phyloP scores from a whole-genome alignment of 805 yeast genomes.

The Priceomyces medius region DNA sequence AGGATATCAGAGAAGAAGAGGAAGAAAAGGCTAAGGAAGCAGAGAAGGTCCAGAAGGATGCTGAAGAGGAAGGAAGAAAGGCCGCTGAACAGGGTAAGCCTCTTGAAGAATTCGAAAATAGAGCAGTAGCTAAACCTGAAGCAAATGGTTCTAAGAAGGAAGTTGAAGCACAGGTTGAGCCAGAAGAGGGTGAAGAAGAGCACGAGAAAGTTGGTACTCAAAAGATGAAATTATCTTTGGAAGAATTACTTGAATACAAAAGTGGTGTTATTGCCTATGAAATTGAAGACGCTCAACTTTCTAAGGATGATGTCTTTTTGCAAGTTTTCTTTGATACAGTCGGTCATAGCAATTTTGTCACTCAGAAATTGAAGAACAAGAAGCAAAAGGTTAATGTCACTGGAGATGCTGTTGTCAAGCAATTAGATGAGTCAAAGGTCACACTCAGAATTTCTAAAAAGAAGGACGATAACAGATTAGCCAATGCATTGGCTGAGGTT shows the following conservation, averaged over 20 bases:
- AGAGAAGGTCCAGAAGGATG: slow-evolving; percentile 31
- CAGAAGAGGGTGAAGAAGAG: slow-evolving; percentile 31
- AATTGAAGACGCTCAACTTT: slow-evolving; percentile 56
- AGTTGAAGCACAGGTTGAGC: slow-evolving; percentile 10
- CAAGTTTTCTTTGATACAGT: slow-evolving; percentile 77
- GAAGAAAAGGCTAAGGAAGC: slow-evolving; percentile 34
- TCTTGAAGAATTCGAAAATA: slow-evolving; percentile 17
- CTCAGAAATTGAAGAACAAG: slow-evolving; percentile 52
- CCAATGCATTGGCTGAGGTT: slow-evolving; percentile 59
- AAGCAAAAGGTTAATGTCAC: slow-evolving; percentile 39
- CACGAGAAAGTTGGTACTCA: slow-evolving; percentile 29
- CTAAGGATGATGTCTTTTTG: slow-evolving; percentile 58
- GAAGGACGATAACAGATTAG: slow-evolving; percentile 51
- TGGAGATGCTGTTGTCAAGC: slow-evolving; percentile 75
- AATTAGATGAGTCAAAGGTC: slow-evolving; percentile 70
- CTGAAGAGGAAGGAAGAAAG: slow-evolving; percentile 10
- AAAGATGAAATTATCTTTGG: slow-evolving; percentile 52
- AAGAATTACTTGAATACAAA: slow-evolving; percentile 55
- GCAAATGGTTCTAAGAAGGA: slow-evolving; percentile 10
- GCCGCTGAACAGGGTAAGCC: slow-evolving; percentile 21
- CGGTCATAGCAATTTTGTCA: slow-evolving; percentile 61
- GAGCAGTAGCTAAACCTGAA: slow-evolving; percentile 1
- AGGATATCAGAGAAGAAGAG: slow-evolving; percentile 62
- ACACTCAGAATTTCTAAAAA: slow-evolving; percentile 62
- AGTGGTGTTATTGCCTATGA: slow-evolving; percentile 78